Conservation (phyloP, 352 stramenopile species). For the Phytophthora fragariaefolia region DNA sequence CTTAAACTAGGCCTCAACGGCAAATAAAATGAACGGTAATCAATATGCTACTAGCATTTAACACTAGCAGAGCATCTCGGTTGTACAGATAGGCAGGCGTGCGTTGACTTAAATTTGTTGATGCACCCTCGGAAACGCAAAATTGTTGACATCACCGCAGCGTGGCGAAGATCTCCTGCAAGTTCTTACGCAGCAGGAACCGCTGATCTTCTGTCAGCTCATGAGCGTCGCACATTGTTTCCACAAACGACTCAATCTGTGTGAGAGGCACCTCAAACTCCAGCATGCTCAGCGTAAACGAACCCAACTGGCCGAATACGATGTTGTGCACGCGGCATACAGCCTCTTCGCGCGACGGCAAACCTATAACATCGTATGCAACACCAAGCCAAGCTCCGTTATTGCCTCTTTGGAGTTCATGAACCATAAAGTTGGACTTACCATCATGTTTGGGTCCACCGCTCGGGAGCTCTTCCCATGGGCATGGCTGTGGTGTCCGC, state of each 20-base stretch:
- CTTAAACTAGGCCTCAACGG: conserved; percentile 51
- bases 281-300: conserved; percentile 89
- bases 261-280: conserved; percentile 82
- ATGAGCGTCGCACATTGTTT: conserved; percentile 89
- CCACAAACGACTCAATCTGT: conserved; percentile 87
- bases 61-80: neutral
- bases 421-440: conserved; percentile 25
- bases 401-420: conserved; percentile 1
- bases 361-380: conserved; percentile 29
- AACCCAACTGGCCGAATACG: conserved; percentile 86
- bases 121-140: conserved; percentile 18
- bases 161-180: conserved; percentile 74
- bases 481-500: conserved; percentile 71
- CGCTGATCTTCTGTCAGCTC: conserved; percentile 88
- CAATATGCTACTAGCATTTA: conserved; percentile 26
- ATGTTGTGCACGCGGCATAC: conserved; percentile 89
- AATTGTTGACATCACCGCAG: conserved; percentile 24
- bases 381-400: conserved; percentile 13
- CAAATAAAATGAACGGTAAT: conserved; percentile 16
- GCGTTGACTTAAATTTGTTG: conserved; percentile 13
- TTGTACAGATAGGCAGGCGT: conserved; percentile 12
- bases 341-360: conserved; percentile 79
- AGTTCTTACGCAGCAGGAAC: conserved; percentile 80
- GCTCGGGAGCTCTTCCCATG: conserved; percentile 83
- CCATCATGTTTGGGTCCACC: conserved; percentile 54